Evolutionary conservation across 192 early-diverging fungal genomes (phyloP), one percentile per base, ranked within the genome.

Genomic region (Thoreauomyces humboldtii): DNA sequence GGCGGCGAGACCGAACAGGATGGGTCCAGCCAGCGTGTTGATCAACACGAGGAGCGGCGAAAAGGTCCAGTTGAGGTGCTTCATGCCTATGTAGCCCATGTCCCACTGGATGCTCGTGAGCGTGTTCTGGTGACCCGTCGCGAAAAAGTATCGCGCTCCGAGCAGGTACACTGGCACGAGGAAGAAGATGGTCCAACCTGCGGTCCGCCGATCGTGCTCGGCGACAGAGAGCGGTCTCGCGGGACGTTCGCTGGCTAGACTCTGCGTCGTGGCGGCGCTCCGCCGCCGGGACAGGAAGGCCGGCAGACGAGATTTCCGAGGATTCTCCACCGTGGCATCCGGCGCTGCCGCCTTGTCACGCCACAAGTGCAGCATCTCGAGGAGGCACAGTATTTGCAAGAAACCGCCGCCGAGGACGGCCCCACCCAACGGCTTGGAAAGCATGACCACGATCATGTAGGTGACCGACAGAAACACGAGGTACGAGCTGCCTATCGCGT

Each of bases 41-140:
- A 93, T 56, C 15, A 69, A 65, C 19, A 98, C 83, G 37, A 93
- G 72, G 12, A 86, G 65, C 7, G 89, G 88, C 2, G 88, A 88
- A 32, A 93, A 69, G 5, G 85, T 66, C 52, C 84, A 86, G 57
- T 88, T 85, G 70, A 90, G 79, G 21, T 90, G 81, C 4, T 79
- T 69, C 29, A 97, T 73, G 5, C 94, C 96, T 45, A 96, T 77
- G 72, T 94, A 95, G 0, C 88, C 93, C 0, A 91, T 76, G 24
- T 88, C 85, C 91, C 92, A 97, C 61, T 96, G 94, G 9, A 97
- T 86, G n/a, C 91, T 89, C 7, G 89, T 80, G 46, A 97, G 74
- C 4, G 88, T 92, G 51, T 86, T 83, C 72, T 98, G 96, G 69
- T 98, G 96, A 9, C 92, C 94, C 1, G 95, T 95, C 11, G 87